phyloP scores from a whole-genome alignment of 768 basidiomycete genomes.

The Lactarius indigo region DNA sequence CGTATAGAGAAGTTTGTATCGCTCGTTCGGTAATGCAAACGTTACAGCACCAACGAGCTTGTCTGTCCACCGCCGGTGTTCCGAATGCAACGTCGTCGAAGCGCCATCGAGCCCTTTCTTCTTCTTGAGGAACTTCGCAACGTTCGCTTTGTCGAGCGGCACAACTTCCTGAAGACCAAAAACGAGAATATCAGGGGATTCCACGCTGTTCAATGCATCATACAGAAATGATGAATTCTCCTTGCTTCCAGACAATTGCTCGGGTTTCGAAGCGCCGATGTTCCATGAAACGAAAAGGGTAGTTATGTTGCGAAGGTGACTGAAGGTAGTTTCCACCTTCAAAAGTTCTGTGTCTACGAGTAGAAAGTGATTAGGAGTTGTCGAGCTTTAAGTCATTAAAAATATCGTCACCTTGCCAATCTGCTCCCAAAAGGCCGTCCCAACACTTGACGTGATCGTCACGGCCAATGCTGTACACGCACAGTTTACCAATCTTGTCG shows the following conservation, averaged over 20 bases:
- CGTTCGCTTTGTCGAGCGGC: slow-evolving; percentile 92
- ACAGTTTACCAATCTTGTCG: slow-evolving; percentile 60
- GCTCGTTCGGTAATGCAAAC: slow-evolving; percentile 61
- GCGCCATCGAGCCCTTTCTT: slow-evolving; percentile 63
- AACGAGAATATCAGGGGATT: slow-evolving; percentile 80
- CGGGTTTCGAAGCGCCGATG: slow-evolving; percentile 83
- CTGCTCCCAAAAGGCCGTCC: slow-evolving; percentile 83
- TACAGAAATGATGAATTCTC: slow-evolving; percentile 80
- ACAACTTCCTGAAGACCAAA: slow-evolving; percentile 98
- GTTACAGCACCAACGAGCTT: slow-evolving; percentile 69
- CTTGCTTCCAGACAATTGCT: slow-evolving; percentile 56
- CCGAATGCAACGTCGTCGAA: slow-evolving; percentile 80
- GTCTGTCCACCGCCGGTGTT: slow-evolving; percentile 90
- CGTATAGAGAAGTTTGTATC: slow-evolving; percentile 77
- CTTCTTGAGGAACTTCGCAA: slow-evolving; percentile 79
- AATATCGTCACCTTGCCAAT: slow-evolving; percentile 76
- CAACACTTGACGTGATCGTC: slow-evolving; percentile 76
- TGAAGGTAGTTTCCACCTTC: slow-evolving; percentile 72
- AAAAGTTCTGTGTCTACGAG: slow-evolving; percentile 66
- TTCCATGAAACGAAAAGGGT: slow-evolving; percentile 91
- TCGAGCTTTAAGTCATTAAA: background rate
- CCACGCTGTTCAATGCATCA: slow-evolving; percentile 68
- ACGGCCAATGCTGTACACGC: slow-evolving; percentile 70
- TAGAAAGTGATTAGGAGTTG: background rate
- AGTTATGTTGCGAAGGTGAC: slow-evolving; percentile 71